phyloP scores from a whole-genome alignment of 2,329 filamentous ascomycete genomes.

The Arthrobotrys sphaeroides region DNA sequence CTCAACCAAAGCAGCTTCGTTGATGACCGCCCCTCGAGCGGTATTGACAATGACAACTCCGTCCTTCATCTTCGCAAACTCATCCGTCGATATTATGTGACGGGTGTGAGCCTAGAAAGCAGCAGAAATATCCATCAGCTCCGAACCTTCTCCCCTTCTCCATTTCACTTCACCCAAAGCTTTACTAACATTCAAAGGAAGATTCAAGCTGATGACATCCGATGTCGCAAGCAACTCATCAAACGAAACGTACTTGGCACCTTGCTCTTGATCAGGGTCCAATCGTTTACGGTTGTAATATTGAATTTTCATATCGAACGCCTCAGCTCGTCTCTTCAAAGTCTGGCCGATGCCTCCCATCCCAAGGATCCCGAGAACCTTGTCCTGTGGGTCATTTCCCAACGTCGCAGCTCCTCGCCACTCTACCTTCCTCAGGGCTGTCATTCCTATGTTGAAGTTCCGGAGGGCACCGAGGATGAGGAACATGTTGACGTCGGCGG shows the following conservation, averaged over 20 bases:
- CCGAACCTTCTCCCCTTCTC: background rate
- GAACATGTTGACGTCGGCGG: conserved; percentile 82
- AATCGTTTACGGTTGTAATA: conserved; percentile 78
- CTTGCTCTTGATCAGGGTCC: conserved; percentile 66
- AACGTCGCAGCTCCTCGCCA: conserved; percentile 73
- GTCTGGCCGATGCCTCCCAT: conserved; percentile 88
- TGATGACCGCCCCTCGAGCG: conserved; percentile 81
- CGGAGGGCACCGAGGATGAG: conserved; percentile 81
- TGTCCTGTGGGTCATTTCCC: conserved; percentile 81
- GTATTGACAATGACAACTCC: conserved; percentile 83
- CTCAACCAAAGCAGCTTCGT: conserved; percentile 79
- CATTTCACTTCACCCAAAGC: background rate
- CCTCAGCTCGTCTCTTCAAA: conserved; percentile 76
- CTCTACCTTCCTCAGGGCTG: conserved; percentile 71
- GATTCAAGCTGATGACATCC: conserved; percentile 81
- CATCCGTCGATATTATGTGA: conserved; percentile 76
- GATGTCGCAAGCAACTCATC: conserved; percentile 75
- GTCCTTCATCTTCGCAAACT: conserved; percentile 80
- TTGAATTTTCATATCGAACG: conserved; percentile 77
- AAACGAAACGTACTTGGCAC: conserved; percentile 75
- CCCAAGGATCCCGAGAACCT: conserved; percentile 80
- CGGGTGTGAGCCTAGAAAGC: conserved; percentile 67
- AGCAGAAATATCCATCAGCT: conserved; percentile 21
- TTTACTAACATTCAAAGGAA: conserved; percentile 78
- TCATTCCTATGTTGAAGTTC: conserved; percentile 75